Base-by-base conservation (phyloP, 257 asterid genomes). In the Verbascum thapsus region DNA sequence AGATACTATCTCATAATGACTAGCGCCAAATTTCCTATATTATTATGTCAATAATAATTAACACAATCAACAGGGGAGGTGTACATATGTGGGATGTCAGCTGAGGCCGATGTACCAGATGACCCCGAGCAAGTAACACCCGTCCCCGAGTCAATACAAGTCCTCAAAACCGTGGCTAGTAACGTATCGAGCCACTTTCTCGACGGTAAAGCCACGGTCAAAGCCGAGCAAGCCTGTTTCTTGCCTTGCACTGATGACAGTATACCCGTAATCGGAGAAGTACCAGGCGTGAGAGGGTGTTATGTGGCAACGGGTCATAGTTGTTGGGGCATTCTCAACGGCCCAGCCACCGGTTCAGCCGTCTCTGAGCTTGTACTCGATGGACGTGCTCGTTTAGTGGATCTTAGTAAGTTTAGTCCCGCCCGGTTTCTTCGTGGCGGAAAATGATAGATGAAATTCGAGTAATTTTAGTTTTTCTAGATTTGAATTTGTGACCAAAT, bases 301-400 rank as follows among this genome's bases (percentile, higher is more conserved):
- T 89, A 81, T 34, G 95, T 85, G 38, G 97, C 95, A 0, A 89
- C 96, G 0, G 97, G 95, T 12, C 98, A 92, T 69, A 92, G 81
- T 50, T 92, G 98, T 57, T 92, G 98, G 98, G 98, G 98, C 7
- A 92, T 89, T 70, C 79, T 92, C 7, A 92, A 92, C 43, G 97
- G 95, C 51, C 98, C 97, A 0, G 98, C 95, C 71, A 89, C 97
- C 0, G 98, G 98, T 12, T 89, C 88, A 4, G 90, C 95, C 0
- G 15, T 89, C 74, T 79, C 98, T 1, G 96, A 89, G 76, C 94
- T 92, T 19, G 79, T 89, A 13, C 61, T 92, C 43, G 87, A 87
- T 19, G 94, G 96, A 16, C 45, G 41, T 1, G 64, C 91, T 12
- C 72, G 70, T 52, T 70, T 79, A 1, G 80, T 87, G 44, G 95